Evolutionary conservation across 1,284 basidiomycete genomes (phyloP), one percentile per base, ranked within the genome.

Genomic region (Macrocystidia cucumis): DNA sequence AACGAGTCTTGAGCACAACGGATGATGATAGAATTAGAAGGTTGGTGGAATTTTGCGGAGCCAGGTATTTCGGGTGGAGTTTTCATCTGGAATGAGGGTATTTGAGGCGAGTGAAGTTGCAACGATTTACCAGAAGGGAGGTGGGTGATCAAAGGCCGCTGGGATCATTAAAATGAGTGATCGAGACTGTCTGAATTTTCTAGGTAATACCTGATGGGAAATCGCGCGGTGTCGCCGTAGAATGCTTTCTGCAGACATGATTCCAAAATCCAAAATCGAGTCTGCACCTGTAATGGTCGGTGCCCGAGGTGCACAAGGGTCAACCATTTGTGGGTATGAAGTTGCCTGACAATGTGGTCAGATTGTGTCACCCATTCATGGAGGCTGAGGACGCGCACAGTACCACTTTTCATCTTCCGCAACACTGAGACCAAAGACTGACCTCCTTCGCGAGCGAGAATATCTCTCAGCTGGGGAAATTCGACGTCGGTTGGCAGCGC

Each of bases 361-460:
- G 9, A 25, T n/a, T n/a, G n/a, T n/a, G n/a, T n/a, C n/a, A n/a
- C n/a, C n/a, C n/a, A 22, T 12, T n/a, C 4, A 18, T 25, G 7
- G 18, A 19, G 9, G n/a, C 19, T 25, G 26, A 19, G 6, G 35
- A 31, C 20, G 18, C 63, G 25, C 40, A 84, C 82, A 44, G 56
- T 75, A 12, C 70, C 71, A 0, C 47, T 42, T 5, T 74, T 54
- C 56, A 92, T 78, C 32, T 77, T 60, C 20, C 78, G 65, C 3
- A 96, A 57, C 3, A 85, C 74, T 1, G 73, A 60, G 0, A 91
- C 78, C 12, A 97, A 67, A 1, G 91, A 54, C 20, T 67, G 55
- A 0, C 85, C 89, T 0, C 89, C 91, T n/a, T 62, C 52, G 1
- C 53, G 47, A 0, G 80, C 86, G 12, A 93, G 67, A 0, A 49